These are phyloP conservation scores for Monosporascus cannonballus DNA, from an alignment of 2,329 filamentous ascomycete species.

Conservation along the genomic window DNA sequence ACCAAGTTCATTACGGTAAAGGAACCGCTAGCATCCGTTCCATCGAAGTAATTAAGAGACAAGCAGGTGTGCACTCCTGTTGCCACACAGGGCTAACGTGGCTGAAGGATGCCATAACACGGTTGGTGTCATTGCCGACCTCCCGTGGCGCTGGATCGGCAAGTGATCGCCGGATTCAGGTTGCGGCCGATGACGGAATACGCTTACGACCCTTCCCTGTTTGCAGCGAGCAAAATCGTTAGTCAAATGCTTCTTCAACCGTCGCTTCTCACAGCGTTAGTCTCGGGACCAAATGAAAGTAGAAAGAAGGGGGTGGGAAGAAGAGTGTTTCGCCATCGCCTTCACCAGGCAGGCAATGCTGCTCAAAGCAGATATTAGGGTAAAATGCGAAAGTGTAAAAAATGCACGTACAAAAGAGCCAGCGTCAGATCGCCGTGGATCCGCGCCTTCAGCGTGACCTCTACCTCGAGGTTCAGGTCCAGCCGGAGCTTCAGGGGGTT, in stretches of 20 bases:
- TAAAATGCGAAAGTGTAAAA: constrained; percentile 5
- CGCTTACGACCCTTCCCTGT: constrained; percentile 17
- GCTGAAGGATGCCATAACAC: background rate
- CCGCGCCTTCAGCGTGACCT: constrained; percentile 79
- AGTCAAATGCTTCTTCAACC: constrained; percentile 10
- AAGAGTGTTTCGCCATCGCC: background rate
- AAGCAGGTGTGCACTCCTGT: no score
- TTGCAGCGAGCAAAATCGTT: constrained; percentile 9
- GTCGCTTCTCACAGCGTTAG: constrained; percentile 7
- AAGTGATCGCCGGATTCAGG: background rate
- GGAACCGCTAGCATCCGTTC: no score
- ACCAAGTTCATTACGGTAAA: no score
- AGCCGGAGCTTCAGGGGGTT: constrained; percentile 67
- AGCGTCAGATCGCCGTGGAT: constrained; percentile 80
- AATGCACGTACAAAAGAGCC: constrained; percentile 50
- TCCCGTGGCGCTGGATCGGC: background rate
- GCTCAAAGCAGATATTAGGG: background rate
- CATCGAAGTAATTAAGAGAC: no score
- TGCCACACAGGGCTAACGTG: background rate
- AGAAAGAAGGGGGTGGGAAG: background rate
- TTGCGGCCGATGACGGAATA: background rate
- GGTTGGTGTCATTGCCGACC: no score
- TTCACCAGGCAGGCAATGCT: background rate
- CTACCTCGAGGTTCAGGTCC: constrained; percentile 76
- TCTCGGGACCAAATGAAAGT: background rate